Conservation (phyloP, 2,329 filamentous ascomycete species). For the Penicillium sp. region DNA sequence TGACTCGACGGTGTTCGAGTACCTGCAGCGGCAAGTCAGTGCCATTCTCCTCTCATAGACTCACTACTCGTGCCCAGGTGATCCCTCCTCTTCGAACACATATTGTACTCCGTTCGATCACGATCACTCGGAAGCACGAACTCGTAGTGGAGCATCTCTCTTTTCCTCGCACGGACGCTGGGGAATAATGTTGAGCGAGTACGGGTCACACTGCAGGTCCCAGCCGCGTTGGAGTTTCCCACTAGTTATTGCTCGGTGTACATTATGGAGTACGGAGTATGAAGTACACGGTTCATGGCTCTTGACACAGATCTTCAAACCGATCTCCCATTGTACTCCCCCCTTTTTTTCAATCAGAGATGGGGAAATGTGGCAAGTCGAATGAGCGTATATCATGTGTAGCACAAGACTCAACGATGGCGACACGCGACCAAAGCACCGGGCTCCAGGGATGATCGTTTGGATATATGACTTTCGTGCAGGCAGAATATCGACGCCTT, state of each 20-base stretch:
- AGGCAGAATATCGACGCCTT: not conserved
- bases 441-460: not conserved
- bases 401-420: conserved; percentile 1
- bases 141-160: not conserved
- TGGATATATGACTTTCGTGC: not conserved
- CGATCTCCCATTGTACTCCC: not conserved
- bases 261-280: not conserved
- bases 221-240: not conserved
- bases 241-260: not conserved
- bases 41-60: too few relatives aligned
- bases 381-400: not conserved
- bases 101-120: not conserved
- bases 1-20: conserved; percentile 14
- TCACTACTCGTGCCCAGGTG: too few relatives aligned
- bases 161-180: not conserved
- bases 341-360: not conserved
- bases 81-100: too few relatives aligned
- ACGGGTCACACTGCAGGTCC: conserved; percentile 8
- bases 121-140: not conserved
- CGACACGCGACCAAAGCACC: conserved; percentile 1
- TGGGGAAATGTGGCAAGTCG: not conserved
- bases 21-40: conserved; percentile 22
- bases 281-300: not conserved
- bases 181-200: not conserved
- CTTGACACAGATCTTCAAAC: not conserved